Conservation (phyloP, 352 stramenopile genomes). For the Phytophthora kernoviae region DNA sequence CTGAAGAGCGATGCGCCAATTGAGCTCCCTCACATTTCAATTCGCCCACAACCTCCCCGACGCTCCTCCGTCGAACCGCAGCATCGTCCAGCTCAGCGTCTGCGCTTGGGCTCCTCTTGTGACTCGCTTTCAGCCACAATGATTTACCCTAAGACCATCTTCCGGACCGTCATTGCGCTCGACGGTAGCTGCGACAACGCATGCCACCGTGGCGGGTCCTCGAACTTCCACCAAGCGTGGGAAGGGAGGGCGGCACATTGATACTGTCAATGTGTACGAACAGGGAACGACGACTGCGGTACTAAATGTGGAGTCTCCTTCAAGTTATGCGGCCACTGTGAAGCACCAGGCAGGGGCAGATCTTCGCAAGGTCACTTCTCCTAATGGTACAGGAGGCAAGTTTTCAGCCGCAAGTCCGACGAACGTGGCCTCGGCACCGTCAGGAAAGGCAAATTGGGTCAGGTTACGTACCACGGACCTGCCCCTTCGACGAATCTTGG, state of each 20-base stretch:
- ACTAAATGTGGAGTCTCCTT: slow-evolving; percentile 38
- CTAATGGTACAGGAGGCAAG: slow-evolving; percentile 30
- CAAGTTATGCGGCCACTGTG: slow-evolving; percentile 41
- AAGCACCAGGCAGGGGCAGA: slow-evolving; percentile 27
- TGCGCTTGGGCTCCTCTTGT: slow-evolving; percentile 25
- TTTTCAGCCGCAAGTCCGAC: slow-evolving; percentile 47
- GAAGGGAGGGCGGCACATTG: slow-evolving; percentile 27
- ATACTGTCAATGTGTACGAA: slow-evolving; percentile 39
- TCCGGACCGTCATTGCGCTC: slow-evolving; percentile 62
- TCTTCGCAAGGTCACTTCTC: slow-evolving; percentile 49
- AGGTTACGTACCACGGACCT: slow-evolving; percentile 2
- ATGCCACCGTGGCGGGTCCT: slow-evolving; percentile 34
- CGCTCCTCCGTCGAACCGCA: slow-evolving; percentile 19
- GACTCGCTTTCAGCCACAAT: slow-evolving; percentile 34
- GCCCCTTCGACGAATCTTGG: slow-evolving; percentile 5
- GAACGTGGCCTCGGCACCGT: slow-evolving; percentile 9
- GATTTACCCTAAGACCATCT: slow-evolving; percentile 67
- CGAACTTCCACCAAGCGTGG: slow-evolving; percentile 24
- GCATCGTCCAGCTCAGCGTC: slow-evolving; percentile 20
- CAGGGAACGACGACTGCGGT: slow-evolving; percentile 3
- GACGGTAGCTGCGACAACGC: slow-evolving; percentile 42
- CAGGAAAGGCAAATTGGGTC: slow-evolving; percentile 1
- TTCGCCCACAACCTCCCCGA: slow-evolving; percentile 25
- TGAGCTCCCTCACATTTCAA: slow-evolving; percentile 27
- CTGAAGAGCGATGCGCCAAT: too few species aligned